Conservation (phyloP, 495 filamentous ascomycete genomes). For the Daldinia caldariorum region DNA sequence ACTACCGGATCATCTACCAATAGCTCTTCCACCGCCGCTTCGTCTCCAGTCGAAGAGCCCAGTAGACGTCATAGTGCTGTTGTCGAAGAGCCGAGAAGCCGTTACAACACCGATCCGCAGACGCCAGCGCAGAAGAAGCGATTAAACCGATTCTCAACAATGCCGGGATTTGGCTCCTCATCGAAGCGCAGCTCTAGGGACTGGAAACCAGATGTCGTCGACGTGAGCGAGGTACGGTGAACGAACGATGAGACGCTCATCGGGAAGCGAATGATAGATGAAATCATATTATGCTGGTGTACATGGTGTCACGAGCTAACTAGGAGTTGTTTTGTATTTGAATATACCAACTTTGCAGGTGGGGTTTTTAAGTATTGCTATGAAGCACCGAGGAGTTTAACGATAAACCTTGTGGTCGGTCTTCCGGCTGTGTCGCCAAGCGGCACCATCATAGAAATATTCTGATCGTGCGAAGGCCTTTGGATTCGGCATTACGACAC, state of each 20-base stretch:
- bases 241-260: neutral
- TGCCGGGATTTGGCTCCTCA: constrained; percentile 59
- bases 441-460: constrained; percentile 13
- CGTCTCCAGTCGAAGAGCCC: constrained; percentile 29
- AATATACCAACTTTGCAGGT: constrained; percentile 34
- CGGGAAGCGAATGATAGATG: neutral
- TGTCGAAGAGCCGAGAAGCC: constrained; percentile 31
- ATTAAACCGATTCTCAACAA: constrained; percentile 58
- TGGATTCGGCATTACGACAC: constrained; percentile 22
- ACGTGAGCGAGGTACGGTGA: constrained; percentile 32
- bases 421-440: constrained; percentile 23
- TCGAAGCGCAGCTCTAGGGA: constrained; percentile 37
- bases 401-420: constrained; percentile 27
- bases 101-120: constrained; percentile 25
- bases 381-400: constrained; percentile 24
- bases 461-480: constrained; percentile 11
- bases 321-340: constrained; percentile 23
- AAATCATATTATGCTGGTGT: constrained; percentile 26
- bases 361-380: constrained; percentile 5
- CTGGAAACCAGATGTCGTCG: constrained; percentile 31
- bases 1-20: constrained; percentile 59
- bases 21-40: constrained; percentile 49
- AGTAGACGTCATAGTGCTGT: constrained; percentile 35
- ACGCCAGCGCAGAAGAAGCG: constrained; percentile 46
- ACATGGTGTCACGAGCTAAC: constrained; percentile 16